Evolutionary conservation across 176 grass and related monocot genomes (phyloP), one percentile per base, ranked within the genome.

Genomic region (Avena insularis): DNA sequence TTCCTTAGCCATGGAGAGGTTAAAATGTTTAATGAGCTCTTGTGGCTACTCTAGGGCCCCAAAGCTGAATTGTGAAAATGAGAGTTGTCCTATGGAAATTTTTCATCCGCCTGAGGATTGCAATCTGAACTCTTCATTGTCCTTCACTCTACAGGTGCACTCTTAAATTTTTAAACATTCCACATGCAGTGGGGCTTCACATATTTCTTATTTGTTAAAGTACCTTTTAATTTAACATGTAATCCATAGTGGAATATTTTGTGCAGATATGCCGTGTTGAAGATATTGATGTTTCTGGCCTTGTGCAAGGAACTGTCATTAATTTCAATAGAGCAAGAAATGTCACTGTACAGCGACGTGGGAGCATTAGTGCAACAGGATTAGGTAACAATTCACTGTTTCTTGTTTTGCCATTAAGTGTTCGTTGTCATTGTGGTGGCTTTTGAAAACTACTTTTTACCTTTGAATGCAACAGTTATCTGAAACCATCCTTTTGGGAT

Each of bases 91-190:
- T 59, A 54, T 84, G 62, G 96, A 98, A 88, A 94, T 93, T 55
- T 90, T 96, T 83, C 92, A 96, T 86, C 96, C 96, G 71, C 96
- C 96, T 54, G 96, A 98, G 85, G 96, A 96, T 87, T 98, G 96
- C 85, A 98, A 96, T 87, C 86, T 98, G 78, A 98, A 98, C 83
- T 85, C 96, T 49, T 98, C 96, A 49, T 78, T 98, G 13, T 91
- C 96, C 82, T 98, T 98, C 87, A 98, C 96, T 79, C 92, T 98
- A 78, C 96, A 98, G 93, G 96, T 92, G 68, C 14, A 79, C 43
- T 56, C 38, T 88, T 54, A 78, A 64, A 79, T 66, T 63, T 63
- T 31, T 17, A 55, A 76, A 69, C 13, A 72, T 77, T 56, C 2
- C 63, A 19, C 40, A 51, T 66, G 53, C 17, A 80, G 20, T 94